phyloP scores from a whole-genome alignment of 2,329 filamentous ascomycete species.

The Bimuria novae-zelandiae region DNA sequence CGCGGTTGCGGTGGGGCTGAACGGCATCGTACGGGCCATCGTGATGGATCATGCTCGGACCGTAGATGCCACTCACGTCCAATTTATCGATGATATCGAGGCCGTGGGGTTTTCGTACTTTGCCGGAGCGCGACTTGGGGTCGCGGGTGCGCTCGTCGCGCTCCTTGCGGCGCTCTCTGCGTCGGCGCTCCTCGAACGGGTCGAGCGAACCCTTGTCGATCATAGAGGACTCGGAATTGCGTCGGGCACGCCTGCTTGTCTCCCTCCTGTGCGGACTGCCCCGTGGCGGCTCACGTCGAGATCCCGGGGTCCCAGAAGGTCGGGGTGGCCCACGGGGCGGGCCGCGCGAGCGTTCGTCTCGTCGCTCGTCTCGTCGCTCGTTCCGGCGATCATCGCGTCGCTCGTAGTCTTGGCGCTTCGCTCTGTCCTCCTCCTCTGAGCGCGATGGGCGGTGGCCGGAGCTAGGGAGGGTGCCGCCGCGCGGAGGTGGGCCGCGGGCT shows the following conservation, averaged over 20 bases:
- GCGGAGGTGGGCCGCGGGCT: slow-evolving; percentile 49
- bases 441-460: slow-evolving; percentile 63
- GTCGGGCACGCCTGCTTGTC: slow-evolving; percentile 60
- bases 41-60: slow-evolving; percentile 92
- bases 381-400: not conserved
- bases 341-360: slow-evolving; percentile 40
- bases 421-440: slow-evolving; percentile 65
- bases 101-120: slow-evolving; percentile 51
- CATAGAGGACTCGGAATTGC: slow-evolving; percentile 81
- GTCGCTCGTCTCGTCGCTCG: not conserved
- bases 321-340: slow-evolving; percentile 34
- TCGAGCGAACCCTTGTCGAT: slow-evolving; percentile 66
- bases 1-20: slow-evolving; percentile 90
- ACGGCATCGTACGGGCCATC: slow-evolving; percentile 97
- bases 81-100: slow-evolving; percentile 95
- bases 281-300: slow-evolving; percentile 34
- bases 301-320: slow-evolving; percentile 46
- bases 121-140: slow-evolving; percentile 41
- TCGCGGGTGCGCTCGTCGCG: slow-evolving; percentile 52
- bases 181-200: slow-evolving; percentile 63
- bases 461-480: slow-evolving; percentile 51
- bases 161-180: slow-evolving; percentile 55
- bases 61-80: slow-evolving; percentile 94
- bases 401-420: slow-evolving; percentile 12
- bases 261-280: slow-evolving; percentile 47